Conservation (phyloP, 768 basidiomycete genomes). For the Kwoniella europaea region DNA sequence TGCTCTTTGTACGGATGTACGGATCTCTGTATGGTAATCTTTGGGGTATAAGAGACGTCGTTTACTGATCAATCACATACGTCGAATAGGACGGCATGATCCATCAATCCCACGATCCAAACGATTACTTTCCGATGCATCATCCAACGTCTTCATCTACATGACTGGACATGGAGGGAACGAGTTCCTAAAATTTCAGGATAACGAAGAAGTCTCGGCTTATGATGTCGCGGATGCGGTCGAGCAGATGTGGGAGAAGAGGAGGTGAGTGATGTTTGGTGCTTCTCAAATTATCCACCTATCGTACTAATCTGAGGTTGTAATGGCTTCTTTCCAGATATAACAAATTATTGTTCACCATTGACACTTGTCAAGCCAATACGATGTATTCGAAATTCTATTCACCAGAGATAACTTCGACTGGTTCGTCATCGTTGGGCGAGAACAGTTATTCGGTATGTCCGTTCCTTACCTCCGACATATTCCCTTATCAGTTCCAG, state of each 20-base stretch:
- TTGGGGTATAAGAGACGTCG: no score
- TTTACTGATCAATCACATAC: background rate
- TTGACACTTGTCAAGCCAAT: constrained; percentile 97
- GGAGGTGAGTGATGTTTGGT: constrained; percentile 66
- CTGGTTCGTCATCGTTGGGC: constrained; percentile 78
- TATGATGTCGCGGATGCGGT: constrained; percentile 98
- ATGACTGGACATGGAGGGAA: constrained; percentile 99
- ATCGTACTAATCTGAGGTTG: background rate
- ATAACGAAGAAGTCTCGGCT: constrained; percentile 96
- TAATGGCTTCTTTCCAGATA: constrained; percentile 63
- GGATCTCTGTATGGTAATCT: no score
- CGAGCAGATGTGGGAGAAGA: constrained; percentile 98
- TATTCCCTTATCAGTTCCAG: background rate
- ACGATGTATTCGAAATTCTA: constrained; percentile 93
- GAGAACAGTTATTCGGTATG: constrained; percentile 93
- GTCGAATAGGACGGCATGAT: constrained; percentile 73
- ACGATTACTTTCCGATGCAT: constrained; percentile 84
- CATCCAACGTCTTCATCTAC: constrained; percentile 93
- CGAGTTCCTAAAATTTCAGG: constrained; percentile 98
- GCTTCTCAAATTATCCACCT: no score
- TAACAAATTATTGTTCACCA: constrained; percentile 96
- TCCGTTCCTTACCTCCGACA: background rate
- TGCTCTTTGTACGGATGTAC: no score
- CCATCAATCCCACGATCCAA: constrained; percentile 87
- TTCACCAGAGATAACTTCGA: constrained; percentile 89